Evolutionary conservation across 345 rosid genomes (phyloP).

Genomic region (Heritiera littoralis): DNA sequence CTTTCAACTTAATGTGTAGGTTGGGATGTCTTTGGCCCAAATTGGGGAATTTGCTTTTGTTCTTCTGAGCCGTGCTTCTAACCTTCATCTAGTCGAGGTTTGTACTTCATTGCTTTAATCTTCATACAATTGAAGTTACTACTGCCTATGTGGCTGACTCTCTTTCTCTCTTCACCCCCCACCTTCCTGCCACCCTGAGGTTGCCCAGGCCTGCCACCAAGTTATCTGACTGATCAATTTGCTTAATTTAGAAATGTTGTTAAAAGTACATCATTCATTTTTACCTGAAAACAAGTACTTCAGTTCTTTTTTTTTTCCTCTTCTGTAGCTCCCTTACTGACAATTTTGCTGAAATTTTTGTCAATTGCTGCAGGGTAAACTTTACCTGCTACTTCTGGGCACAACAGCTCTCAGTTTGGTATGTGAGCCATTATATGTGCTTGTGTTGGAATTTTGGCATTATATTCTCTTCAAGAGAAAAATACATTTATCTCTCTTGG

Average conservation of each 20-base stretch:
- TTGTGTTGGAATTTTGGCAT: constrained; percentile 10
- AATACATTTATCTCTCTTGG: neutral
- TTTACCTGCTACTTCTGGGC: constrained; percentile 89
- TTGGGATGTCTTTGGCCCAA: constrained; percentile 88
- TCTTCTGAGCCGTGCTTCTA: constrained; percentile 94
- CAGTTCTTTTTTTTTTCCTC: neutral
- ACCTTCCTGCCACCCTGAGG: neutral
- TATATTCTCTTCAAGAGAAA: neutral
- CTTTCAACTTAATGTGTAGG: constrained; percentile 36
- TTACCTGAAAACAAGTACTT: neutral
- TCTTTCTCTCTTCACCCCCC: neutral
- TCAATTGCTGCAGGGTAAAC: constrained; percentile 59
- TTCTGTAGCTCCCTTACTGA: neutral
- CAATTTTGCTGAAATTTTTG: neutral
- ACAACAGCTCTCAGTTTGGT: constrained; percentile 84
- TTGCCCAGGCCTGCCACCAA: neutral
- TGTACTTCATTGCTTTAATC: constrained; percentile 21
- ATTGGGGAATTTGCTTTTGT: constrained; percentile 98
- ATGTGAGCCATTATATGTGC: constrained; percentile 17
- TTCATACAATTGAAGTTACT: neutral
- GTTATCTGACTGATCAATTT: neutral
- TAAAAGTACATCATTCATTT: neutral
- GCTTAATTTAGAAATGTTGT: constrained; percentile 3
- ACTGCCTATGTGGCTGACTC: neutral
- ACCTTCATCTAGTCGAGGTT: constrained; percentile 95